These are phyloP conservation scores for Mytilinidion resinicola DNA, from an alignment of 495 filamentous ascomycete genomes.

Conservation along the genomic window DNA sequence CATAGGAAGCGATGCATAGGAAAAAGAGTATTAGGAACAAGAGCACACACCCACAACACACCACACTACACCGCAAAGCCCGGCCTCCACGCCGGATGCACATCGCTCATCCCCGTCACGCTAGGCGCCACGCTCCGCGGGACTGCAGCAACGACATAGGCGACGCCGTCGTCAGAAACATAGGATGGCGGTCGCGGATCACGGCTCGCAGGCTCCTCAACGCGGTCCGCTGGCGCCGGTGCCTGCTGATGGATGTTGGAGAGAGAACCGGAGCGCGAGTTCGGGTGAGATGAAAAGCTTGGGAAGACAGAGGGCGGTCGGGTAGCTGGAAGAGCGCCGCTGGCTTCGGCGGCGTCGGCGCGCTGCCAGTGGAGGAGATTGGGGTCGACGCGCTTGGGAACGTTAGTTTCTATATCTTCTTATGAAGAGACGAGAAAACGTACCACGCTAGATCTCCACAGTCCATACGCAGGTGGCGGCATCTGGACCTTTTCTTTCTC, in stretches of 20 bases:
- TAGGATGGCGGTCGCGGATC: slow-evolving; percentile 61
- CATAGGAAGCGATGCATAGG: no score
- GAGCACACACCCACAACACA: no score
- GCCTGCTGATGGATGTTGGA: background rate
- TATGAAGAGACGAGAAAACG: slow-evolving; percentile 31
- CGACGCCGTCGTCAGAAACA: slow-evolving; percentile 62
- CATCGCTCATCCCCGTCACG: slow-evolving; percentile 18
- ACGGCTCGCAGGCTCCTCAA: background rate
- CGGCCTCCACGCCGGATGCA: slow-evolving; percentile 27
- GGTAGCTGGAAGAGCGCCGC: background rate
- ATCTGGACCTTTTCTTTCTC: slow-evolving; percentile 41
- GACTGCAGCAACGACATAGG: slow-evolving; percentile 58
- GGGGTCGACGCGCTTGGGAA: slow-evolving; percentile 63
- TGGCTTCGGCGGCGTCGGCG: slow-evolving; percentile 36
- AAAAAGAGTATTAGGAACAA: no score
- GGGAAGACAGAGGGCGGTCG: slow-evolving; percentile 1
- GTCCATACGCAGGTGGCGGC: slow-evolving; percentile 80
- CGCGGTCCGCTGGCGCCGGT: background rate
- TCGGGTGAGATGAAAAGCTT: slow-evolving; percentile 14
- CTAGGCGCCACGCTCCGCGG: slow-evolving; percentile 42
- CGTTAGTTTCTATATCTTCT: background rate
- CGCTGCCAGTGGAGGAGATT: slow-evolving; percentile 74
- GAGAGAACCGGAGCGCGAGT: slow-evolving; percentile 3
- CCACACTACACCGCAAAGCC: slow-evolving; percentile 12
- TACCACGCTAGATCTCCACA: slow-evolving; percentile 79